Evolutionary conservation across 1,139 yeast species (phyloP).

Genomic region (Taphrina flavorubra): DNA sequence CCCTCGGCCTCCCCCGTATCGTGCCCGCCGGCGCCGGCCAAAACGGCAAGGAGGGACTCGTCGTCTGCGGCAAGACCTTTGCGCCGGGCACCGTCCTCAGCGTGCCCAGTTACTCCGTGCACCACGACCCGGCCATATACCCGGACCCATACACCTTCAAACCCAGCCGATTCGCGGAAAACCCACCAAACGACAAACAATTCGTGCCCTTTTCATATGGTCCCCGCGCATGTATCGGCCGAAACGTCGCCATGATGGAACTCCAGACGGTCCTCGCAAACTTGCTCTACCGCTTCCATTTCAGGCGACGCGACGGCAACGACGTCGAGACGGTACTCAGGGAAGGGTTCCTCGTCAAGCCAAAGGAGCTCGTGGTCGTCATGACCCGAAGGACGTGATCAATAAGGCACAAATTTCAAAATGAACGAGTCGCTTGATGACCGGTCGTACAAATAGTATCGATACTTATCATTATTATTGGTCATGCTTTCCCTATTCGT

Average conservation of each 20-base stretch:
- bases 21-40: slow-evolving; percentile 13
- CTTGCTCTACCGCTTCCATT: slow-evolving; percentile 32
- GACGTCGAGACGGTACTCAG: slow-evolving; percentile 22
- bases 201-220: slow-evolving; percentile 38
- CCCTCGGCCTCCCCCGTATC: slow-evolving; percentile 32
- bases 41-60: slow-evolving; percentile 2
- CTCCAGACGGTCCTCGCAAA: slow-evolving; percentile 32
- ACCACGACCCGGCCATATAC: slow-evolving; percentile 60
- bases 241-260: slow-evolving; percentile 40
- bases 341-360: slow-evolving; percentile 37
- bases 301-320: slow-evolving; percentile 20
- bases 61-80: slow-evolving; percentile 32
- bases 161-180: slow-evolving; percentile 66
- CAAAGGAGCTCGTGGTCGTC: slow-evolving; percentile 26
- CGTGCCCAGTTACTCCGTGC: slow-evolving; percentile 58
- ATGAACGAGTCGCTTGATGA: too few species aligned
- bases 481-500: too few species aligned
- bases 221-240: slow-evolving; percentile 39
- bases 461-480: too few species aligned
- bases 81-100: slow-evolving; percentile 30
- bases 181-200: slow-evolving; percentile 26
- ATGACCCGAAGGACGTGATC: slow-evolving; percentile 24
- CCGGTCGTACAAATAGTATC: too few species aligned
- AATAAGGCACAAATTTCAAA: too few species aligned
- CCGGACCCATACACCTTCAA: slow-evolving; percentile 60